Evolutionary conservation across 169 alveolate genomes (phyloP).

Genomic region (Neospora caninum): DNA sequence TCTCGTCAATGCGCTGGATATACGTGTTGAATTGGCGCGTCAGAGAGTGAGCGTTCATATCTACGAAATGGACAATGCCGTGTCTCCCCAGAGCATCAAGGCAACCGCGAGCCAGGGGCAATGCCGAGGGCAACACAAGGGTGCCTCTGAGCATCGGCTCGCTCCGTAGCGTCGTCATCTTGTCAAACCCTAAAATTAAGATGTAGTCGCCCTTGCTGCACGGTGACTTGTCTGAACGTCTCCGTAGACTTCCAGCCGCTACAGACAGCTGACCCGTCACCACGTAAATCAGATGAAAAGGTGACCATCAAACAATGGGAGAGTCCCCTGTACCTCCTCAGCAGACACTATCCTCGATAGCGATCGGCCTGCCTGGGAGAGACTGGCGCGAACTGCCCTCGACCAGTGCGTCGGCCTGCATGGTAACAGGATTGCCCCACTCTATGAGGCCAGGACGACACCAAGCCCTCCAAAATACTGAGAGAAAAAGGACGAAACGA

Average conservation of each 20-base stretch:
- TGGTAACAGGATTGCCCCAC: not conserved
- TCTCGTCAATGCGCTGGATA: slow-evolving; percentile 91
- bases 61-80: slow-evolving; percentile 86
- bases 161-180: slow-evolving; percentile 61
- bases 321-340: not conserved
- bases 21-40: slow-evolving; percentile 89
- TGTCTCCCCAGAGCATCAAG: slow-evolving; percentile 86
- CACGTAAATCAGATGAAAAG: not conserved
- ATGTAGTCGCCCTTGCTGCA: not conserved
- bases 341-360: not conserved
- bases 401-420: not conserved
- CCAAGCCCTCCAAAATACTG: not conserved
- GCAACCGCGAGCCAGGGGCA: slow-evolving; percentile 84
- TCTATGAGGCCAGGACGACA: not conserved
- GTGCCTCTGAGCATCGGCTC: slow-evolving; percentile 93
- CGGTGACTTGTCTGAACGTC: not conserved
- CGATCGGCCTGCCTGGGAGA: too few relatives aligned
- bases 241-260: not conserved
- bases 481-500: not conserved
- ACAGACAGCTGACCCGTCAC: not conserved
- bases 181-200: not conserved
- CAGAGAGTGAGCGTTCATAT: slow-evolving; percentile 82
- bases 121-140: slow-evolving; percentile 89
- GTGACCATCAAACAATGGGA: not conserved
- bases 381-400: too few relatives aligned